A percentile compares a stretch with the other conserved stretches of the same genome.
Evolutionary conservation across 2,329 filamentous ascomycete species (phyloP).

Genomic region (Parasarocladium wereldwijsianum): DNA sequence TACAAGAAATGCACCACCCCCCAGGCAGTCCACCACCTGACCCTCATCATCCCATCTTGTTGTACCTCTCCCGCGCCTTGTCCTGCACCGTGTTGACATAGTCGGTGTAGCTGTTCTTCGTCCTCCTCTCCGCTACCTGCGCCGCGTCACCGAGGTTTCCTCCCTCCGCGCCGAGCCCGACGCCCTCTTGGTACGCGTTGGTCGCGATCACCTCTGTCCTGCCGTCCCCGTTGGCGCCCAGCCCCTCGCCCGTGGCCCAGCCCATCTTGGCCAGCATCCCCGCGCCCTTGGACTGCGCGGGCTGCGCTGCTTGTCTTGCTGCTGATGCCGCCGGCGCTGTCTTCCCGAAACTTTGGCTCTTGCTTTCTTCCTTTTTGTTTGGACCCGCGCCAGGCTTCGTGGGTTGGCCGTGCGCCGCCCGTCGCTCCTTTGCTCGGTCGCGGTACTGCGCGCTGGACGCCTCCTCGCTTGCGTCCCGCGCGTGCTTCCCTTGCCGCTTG

Average conservation of each 20-base stretch:
- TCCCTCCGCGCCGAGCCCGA: slow-evolving; percentile 54
- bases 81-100: slow-evolving; percentile 53
- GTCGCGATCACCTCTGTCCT: slow-evolving; percentile 49
- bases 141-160: slow-evolving; percentile 55
- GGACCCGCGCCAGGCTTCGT: slow-evolving; percentile 27
- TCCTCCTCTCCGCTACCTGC: slow-evolving; percentile 46
- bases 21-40: too few relatives aligned
- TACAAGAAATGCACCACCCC: too few relatives aligned
- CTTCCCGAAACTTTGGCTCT: slow-evolving; percentile 12
- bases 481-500: slow-evolving; percentile 18
- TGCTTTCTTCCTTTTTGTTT: slow-evolving; percentile 7
- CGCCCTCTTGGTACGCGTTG: slow-evolving; percentile 50
- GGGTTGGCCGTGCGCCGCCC: slow-evolving; percentile 46
- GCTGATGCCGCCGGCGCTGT: slow-evolving; percentile 13
- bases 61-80: slow-evolving; percentile 51
- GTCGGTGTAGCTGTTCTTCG: slow-evolving; percentile 42
- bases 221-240: slow-evolving; percentile 49
- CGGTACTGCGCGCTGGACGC: slow-evolving; percentile 31
- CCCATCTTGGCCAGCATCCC: slow-evolving; percentile 60
- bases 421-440: slow-evolving; percentile 54
- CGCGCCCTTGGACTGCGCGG: slow-evolving; percentile 43
- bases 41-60: slow-evolving; percentile 31
- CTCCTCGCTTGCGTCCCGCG: slow-evolving; percentile 10
- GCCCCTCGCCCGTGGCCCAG: slow-evolving; percentile 49
- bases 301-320: slow-evolving; percentile 2